These are phyloP conservation scores for Debaryomyces robertsiae DNA, from an alignment of 1,139 yeast species.

Conservation along the genomic window DNA sequence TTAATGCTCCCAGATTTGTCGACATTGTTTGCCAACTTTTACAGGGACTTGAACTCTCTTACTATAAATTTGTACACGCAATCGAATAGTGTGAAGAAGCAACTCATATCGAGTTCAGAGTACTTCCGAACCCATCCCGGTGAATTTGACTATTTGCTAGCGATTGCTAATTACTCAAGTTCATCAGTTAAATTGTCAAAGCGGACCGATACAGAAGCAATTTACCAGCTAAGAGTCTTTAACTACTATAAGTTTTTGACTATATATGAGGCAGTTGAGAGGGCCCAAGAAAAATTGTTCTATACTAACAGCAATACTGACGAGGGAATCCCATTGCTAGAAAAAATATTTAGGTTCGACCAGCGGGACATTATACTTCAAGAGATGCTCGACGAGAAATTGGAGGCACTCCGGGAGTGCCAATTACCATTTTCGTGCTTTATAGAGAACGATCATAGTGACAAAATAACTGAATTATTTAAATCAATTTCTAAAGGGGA, in stretches of 20 bases:
- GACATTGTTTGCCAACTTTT: constrained; percentile 35
- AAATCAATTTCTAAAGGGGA: constrained; percentile 18
- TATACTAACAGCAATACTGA: constrained; percentile 26
- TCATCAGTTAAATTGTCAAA: constrained; percentile 42
- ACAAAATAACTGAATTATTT: constrained; percentile 22
- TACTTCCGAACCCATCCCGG: constrained; percentile 35
- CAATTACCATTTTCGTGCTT: constrained; percentile 34
- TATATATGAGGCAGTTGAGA: constrained; percentile 36
- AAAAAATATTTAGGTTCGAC: constrained; percentile 44
- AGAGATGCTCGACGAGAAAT: constrained; percentile 39
- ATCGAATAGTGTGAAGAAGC: constrained; percentile 43
- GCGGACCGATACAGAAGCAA: constrained; percentile 41
- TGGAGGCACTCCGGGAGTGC: constrained; percentile 28
- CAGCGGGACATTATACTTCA: constrained; percentile 42
- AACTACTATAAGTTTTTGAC: constrained; percentile 43
- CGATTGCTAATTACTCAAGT: constrained; percentile 46
- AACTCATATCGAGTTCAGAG: constrained; percentile 33
- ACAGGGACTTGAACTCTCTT: constrained; percentile 41
- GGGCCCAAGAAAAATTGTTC: constrained; percentile 37
- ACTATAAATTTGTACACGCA: constrained; percentile 38
- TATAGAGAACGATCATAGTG: constrained; percentile 26
- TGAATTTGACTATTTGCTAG: constrained; percentile 43
- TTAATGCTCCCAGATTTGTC: constrained; percentile 39
- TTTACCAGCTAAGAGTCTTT: constrained; percentile 42
- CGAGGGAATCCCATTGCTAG: constrained; percentile 37